Evolutionary conservation across 768 basidiomycete genomes (phyloP).

Genomic region (Trametes coccinea): DNA sequence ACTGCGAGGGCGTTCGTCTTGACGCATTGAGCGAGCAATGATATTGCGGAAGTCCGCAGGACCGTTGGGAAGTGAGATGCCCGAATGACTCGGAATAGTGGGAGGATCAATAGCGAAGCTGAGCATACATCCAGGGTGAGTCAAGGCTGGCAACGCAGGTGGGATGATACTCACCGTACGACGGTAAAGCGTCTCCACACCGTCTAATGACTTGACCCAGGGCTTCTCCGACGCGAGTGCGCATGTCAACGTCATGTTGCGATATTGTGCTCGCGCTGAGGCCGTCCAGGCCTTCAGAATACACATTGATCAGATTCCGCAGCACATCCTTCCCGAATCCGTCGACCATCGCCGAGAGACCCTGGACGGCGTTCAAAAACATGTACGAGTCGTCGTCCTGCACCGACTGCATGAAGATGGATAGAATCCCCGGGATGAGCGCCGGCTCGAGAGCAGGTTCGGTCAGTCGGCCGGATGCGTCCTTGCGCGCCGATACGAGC

Average conservation of each 20-base stretch:
- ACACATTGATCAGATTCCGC: slow-evolving; percentile 62
- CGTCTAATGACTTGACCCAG: slow-evolving; percentile 73
- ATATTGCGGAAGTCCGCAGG: slow-evolving; percentile 66
- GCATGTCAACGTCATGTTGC: slow-evolving; percentile 68
- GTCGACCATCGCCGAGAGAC: slow-evolving; percentile 84
- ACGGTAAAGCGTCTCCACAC: slow-evolving; percentile 66
- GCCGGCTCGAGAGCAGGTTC: slow-evolving; percentile 50
- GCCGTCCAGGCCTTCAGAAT: slow-evolving; percentile 55
- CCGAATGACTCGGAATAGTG: slow-evolving; percentile 65
- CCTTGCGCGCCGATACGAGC: slow-evolving; percentile 53
- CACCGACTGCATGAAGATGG: slow-evolving; percentile 81
- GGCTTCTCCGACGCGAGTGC: slow-evolving; percentile 83
- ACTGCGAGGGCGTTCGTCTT: slow-evolving; percentile 64
- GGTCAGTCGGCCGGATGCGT: slow-evolving; percentile 13
- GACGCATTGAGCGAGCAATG: slow-evolving; percentile 74
- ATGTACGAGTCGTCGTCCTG: slow-evolving; percentile 96
- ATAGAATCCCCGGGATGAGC: slow-evolving; percentile 78
- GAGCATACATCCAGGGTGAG: slow-evolving; percentile 2
- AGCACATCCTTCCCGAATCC: slow-evolving; percentile 74
- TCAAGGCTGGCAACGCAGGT: neutral
- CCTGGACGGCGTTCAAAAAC: slow-evolving; percentile 90
- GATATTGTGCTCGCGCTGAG: slow-evolving; percentile 46
- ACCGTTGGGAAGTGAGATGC: slow-evolving; percentile 63
- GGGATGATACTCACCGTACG: slow-evolving; percentile 53
- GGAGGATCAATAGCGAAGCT: slow-evolving; percentile 76